Evolutionary conservation across 306 rosid species (phyloP).

Genomic region (Fragaria ananassa): DNA sequence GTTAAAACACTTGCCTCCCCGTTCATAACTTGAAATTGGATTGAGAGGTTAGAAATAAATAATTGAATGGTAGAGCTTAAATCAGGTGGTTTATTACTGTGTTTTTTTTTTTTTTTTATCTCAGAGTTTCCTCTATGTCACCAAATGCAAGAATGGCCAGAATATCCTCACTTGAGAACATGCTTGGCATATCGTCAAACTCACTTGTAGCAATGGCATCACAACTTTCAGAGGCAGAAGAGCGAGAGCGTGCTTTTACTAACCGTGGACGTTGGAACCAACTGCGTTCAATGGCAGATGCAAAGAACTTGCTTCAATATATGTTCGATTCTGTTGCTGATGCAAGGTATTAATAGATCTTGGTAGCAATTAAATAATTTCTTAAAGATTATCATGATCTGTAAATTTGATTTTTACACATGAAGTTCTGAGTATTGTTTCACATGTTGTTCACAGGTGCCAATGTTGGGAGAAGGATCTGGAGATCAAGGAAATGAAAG

Average conservation of each 20-base stretch:
- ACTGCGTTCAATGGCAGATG: slow-evolving; percentile 97
- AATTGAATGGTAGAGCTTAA: not conserved
- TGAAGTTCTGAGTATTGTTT: slow-evolving; percentile 29
- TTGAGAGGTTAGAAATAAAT: slow-evolving; percentile 18
- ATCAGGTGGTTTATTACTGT: slow-evolving; percentile 26
- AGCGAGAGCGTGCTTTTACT: slow-evolving; percentile 89
- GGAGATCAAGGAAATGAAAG: slow-evolving; percentile 96
- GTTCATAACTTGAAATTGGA: slow-evolving; percentile 10
- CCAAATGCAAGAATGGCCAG: slow-evolving; percentile 96
- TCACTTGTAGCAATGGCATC: slow-evolving; percentile 99
- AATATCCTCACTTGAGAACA: slow-evolving; percentile 88
- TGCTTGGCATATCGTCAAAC: slow-evolving; percentile 91
- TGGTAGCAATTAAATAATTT: not conserved
- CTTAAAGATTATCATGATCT: not conserved
- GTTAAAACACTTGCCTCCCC: slow-evolving; percentile 15
- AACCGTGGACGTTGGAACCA: slow-evolving; percentile 99
- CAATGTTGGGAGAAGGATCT: slow-evolving; percentile 92
- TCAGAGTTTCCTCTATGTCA: slow-evolving; percentile 91
- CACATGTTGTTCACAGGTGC: slow-evolving; percentile 55
- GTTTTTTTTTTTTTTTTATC: slow-evolving; percentile 29
- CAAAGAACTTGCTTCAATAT: slow-evolving; percentile 90
- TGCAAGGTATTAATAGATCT: slow-evolving; percentile 50
- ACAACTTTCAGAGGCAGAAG: slow-evolving; percentile 99
- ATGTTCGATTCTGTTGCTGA: slow-evolving; percentile 93
- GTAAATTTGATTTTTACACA: not conserved